Conservation (phyloP, 306 rosid genomes). For the Cucurbita moschata region DNA sequence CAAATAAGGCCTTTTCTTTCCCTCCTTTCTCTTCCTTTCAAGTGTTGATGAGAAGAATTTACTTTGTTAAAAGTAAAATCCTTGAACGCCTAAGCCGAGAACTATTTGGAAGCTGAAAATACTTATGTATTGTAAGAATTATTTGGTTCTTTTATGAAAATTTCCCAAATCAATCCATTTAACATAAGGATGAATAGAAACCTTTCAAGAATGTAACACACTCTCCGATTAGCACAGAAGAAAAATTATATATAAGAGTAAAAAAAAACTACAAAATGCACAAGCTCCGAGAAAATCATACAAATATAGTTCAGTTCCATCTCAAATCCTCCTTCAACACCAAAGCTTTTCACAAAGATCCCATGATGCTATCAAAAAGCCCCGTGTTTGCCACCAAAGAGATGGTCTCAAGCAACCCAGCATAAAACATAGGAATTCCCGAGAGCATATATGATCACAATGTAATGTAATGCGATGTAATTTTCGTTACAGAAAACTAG, state of each 20-base stretch:
- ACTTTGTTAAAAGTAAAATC: not conserved
- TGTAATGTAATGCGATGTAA: too few relatives aligned
- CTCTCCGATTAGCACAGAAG: not conserved
- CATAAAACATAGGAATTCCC: too few relatives aligned
- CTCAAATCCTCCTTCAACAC: not conserved
- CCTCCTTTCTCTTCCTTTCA: not conserved
- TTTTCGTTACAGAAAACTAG: too few relatives aligned
- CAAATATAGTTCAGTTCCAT: not conserved
- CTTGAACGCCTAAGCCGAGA: not conserved
- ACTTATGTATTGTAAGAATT: too few relatives aligned
- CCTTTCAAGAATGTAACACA: not conserved
- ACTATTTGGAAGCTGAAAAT: not conserved
- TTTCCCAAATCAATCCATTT: not conserved
- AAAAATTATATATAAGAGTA: not conserved
- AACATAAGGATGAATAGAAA: not conserved
- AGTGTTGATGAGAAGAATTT: not conserved
- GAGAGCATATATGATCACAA: too few relatives aligned
- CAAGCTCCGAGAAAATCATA: not conserved
- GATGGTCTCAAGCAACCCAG: too few relatives aligned
- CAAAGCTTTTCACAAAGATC: not conserved
- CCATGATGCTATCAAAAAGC: too few relatives aligned
- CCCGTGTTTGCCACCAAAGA: too few relatives aligned
- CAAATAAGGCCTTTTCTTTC: not conserved
- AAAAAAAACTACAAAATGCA: not conserved
- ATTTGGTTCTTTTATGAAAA: not conserved